Evolutionary conservation across 1,139 yeast species (phyloP).

Genomic region (Komagataea norvegica): DNA sequence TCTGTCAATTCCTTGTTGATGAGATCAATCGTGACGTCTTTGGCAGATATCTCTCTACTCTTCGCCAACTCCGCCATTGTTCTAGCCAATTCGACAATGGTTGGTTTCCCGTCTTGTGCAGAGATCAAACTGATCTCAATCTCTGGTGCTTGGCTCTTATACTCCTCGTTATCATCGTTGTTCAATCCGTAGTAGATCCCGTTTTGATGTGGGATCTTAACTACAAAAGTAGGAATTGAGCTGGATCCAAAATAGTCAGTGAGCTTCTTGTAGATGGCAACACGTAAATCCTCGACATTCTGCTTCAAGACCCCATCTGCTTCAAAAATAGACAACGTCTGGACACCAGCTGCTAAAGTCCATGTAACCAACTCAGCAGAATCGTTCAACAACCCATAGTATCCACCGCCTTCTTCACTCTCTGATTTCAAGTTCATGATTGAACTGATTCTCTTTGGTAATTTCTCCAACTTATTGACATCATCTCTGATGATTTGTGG

Average conservation of each 20-base stretch:
- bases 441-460: slow-evolving; percentile 74
- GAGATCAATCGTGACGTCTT: slow-evolving; percentile 68
- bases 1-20: slow-evolving; percentile 72
- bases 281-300: slow-evolving; percentile 52
- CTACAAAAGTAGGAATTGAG: slow-evolving; percentile 54
- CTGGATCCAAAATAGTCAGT: slow-evolving; percentile 71
- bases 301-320: slow-evolving; percentile 62
- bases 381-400: slow-evolving; percentile 74
- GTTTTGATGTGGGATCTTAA: slow-evolving; percentile 61
- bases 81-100: slow-evolving; percentile 81
- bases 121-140: slow-evolving; percentile 66
- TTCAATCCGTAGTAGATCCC: slow-evolving; percentile 40
- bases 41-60: slow-evolving; percentile 53
- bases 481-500: slow-evolving; percentile 88
- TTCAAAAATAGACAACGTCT: slow-evolving; percentile 71
- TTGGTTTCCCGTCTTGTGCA: slow-evolving; percentile 80
- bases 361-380: slow-evolving; percentile 78
- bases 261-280: slow-evolving; percentile 56
- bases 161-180: slow-evolving; percentile 31
- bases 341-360: slow-evolving; percentile 83
- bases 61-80: slow-evolving; percentile 77
- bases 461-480: slow-evolving; percentile 62
- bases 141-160: slow-evolving; percentile 35
- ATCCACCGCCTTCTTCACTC: slow-evolving; percentile 83
- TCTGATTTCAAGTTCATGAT: slow-evolving; percentile 67